phyloP scores from a whole-genome alignment of 208 protist genomes.

The Naegleria fowleri region DNA sequence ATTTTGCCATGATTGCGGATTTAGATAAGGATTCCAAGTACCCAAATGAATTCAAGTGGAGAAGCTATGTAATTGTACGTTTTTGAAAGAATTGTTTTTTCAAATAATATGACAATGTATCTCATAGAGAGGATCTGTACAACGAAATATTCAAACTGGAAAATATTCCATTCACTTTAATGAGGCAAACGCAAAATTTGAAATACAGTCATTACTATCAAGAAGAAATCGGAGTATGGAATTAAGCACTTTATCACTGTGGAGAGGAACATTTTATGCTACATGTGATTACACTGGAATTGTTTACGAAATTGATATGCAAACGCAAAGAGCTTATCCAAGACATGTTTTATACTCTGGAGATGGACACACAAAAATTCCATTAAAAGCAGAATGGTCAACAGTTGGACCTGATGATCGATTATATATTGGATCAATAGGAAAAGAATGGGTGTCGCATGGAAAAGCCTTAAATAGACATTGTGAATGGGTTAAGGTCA shows the following conservation, averaged over 20 bases:
- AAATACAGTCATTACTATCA: neutral
- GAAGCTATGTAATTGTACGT: neutral
- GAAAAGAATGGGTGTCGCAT: neutral
- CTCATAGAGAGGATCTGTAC: neutral
- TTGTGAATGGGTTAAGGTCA: neutral
- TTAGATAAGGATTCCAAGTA: neutral
- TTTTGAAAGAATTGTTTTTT: neutral
- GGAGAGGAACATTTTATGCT: neutral
- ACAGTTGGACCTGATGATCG: neutral
- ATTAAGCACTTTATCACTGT: neutral
- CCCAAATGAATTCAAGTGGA: neutral
- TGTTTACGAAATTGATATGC: neutral
- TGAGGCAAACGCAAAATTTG: neutral
- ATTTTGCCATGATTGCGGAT: neutral
- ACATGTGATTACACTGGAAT: neutral
- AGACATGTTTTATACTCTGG: neutral
- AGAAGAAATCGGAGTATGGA: neutral
- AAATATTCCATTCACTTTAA: neutral
- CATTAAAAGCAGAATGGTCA: neutral
- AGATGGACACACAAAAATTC: neutral
- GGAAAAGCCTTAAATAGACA: neutral
- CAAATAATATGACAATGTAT: neutral
- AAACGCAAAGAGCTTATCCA: neutral
- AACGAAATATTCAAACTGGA: neutral
- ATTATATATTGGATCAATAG: neutral